Conservation (phyloP, 2,329 filamentous ascomycete genomes). For the Monascus ruber region DNA sequence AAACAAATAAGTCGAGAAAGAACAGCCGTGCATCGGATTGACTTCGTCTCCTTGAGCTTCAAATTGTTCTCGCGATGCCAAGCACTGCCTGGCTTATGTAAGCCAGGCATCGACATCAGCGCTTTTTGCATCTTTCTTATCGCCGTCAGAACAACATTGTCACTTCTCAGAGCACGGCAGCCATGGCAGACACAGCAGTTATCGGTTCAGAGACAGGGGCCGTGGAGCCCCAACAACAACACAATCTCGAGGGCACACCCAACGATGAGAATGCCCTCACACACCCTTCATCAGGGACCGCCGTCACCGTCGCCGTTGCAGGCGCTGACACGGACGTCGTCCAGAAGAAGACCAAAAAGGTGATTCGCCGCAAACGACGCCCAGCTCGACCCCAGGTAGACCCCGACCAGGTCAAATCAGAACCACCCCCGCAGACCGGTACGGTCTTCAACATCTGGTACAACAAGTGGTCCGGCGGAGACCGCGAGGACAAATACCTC, state of each 20-base stretch:
- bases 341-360: conserved; percentile 68
- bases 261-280: conserved; percentile 11
- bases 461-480: conserved; percentile 95
- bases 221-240: not conserved
- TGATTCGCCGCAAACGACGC: conserved; percentile 79
- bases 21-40: not conserved
- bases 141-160: not conserved
- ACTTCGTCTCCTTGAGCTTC: not conserved
- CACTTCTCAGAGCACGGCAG: not conserved
- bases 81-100: not conserved
- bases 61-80: not conserved
- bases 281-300: conserved; percentile 6
- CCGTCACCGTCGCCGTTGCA: conserved; percentile 9
- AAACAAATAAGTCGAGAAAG: not conserved
- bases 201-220: conserved; percentile 2
- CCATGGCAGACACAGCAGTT: conserved; percentile 19
- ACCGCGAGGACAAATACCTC: conserved; percentile 82
- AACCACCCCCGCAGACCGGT: conserved; percentile 82
- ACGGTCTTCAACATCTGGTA: conserved; percentile 99
- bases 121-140: no score
- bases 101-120: not conserved
- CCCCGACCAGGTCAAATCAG: conserved; percentile 65
- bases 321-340: conserved; percentile 21
- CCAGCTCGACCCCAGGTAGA: conserved; percentile 89
- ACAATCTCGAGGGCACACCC: not conserved